Base-by-base conservation (phyloP, 192 early-diverging fungal species). In the Umbelopsis ramanniana region DNA sequence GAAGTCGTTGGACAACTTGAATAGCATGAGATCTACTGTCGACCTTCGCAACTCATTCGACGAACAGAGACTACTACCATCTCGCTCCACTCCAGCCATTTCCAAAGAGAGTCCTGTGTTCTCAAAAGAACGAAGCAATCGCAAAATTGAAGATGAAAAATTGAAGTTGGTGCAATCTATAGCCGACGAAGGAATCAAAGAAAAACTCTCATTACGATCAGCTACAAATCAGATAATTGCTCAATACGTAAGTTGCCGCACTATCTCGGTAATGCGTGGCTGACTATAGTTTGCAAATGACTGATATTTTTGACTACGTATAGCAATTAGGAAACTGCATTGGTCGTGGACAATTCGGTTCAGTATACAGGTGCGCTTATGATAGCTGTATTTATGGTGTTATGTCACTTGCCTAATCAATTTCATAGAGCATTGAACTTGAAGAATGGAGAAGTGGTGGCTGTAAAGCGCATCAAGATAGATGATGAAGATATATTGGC, bases 281-380 rank as follows among this genome's bases (percentile, higher is more conserved):
- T 24, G 24, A 2, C 3, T 29, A 57, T 14, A 29, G 11, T 22
- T 57, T 6, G 6, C 24, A 14, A 4, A 17, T 38, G 4, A 0
- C 33, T 19, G 35, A 37, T 19, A 17, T 19, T 0, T n/a, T 5
- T 50, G n/a, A 50, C 14, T 21, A 73, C 55, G 74, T 77, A 71
- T 82, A 92, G 81, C 91, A 92, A 80, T 74, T 97, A 9, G 95
- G 94, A n/a, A 92, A 91, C 70, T 91, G 92, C 63, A 97, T 97
- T 67, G 95, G 95, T 6, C 86, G 89, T 46, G 95, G 95, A 11
- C 93, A 97, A 70, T 97, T 95, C 80, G 95, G 94, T 14, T 82
- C 93, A 4, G 95, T 97, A 11, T 94, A 96, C 76, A 86, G 82
- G 89, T 90, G 37, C 40, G 2, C 4, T 52, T 37, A 48, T 57